Evolutionary conservation across 176 grass and related monocot species (phyloP), one percentile per base, ranked within the genome.

Genomic region (Oryza longistaminata): DNA sequence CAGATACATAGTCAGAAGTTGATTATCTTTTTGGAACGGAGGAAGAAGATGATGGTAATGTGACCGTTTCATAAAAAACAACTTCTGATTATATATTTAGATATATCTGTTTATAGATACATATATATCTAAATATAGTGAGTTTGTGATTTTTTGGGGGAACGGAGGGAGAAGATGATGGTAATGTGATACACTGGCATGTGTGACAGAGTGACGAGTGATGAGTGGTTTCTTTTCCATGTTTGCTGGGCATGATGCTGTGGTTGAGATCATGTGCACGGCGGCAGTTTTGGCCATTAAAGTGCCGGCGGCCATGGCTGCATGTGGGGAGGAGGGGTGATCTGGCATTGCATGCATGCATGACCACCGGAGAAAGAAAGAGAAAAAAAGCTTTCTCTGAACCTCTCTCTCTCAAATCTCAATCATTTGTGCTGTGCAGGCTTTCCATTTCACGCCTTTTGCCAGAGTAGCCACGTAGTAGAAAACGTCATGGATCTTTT

Each of bases 401-500:
- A 48, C 1, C 19, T n/a, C 2, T 21, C 19, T 61, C 55, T n/a
- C 55, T 3, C 2, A 68, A 46, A 27, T 65, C 60, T 22, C 83
- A 86, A 90, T 87, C 81, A 87, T 91, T 80, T 49, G 80, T 76
- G 76, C 67, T 39, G 74, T 76, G 76, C 67, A 48, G 80, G 4
- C 75, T 7, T 73, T 72, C n/a, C 21, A 62, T 62, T 24, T 79
- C 43, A 65, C 74, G 74, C 39, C 49, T 58, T 83, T 90, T 70
- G 75, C 78, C 80, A 87, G 80, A 15, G 74, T 31, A 83, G 84
- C 64, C 33, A n/a, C 53, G 66, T 73, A 66, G 66, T 73, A 66
- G 72, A 67, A 73, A 71, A 83, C 74, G 84, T 79, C 88, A 83
- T 31, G 68, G 64, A 71, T 73, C 80, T 70, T 77, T 77, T 77